Base-by-base conservation (phyloP, 148 eudicot genomes). In the Chenopodium album region DNA sequence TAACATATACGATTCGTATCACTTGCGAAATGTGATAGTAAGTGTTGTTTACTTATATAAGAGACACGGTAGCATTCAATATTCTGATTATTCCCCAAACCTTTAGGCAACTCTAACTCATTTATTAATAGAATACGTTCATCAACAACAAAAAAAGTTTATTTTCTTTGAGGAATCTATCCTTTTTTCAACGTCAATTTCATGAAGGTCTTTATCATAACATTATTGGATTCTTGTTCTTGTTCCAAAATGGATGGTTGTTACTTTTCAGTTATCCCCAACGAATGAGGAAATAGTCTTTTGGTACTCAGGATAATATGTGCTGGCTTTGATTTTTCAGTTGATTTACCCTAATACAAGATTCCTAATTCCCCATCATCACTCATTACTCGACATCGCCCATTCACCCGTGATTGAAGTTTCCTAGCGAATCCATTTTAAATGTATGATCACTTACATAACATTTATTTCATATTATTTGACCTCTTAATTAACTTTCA, bases 141-240 rank as follows among this genome's bases (percentile, higher is more conserved):
- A 48, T 10, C 11, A 9, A 48, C 52, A 47, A 1, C 9, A 47
- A 47, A 1, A 47, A 47, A 17, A 44, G 0, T 41, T 37, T n/a
- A 17, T 50, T 26, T 65, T 26, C 10, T 29, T 66, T 37, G n/a
- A 81, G 17, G 73, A 76, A 82, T 77, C 9, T 76, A 56, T n/a
- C 70, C 28, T 82, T 75, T 73, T 28, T 59, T 10, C 7, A 56
- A 71, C 44, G 78, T 78, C 81, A 73, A 64, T 5, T 50, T 78
- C 85, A 83, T 12, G 74, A 82, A 22, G 78, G 85, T 47, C 81
- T 63, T 71, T 73, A 56, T 79, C 79, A 23, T 75, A 76, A 76
- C 72, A 79, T 83, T 62, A 84, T 80, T 63, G 69, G 86, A 76
- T 11, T 84, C 77, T 76, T 84, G 83, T 84, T 84, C 81, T 80